A percentile compares a stretch with the other conserved stretches of the same genome.
Evolutionary conservation across 2,329 filamentous ascomycete genomes (phyloP).

Genomic region (Dactylellina parvicollis): DNA sequence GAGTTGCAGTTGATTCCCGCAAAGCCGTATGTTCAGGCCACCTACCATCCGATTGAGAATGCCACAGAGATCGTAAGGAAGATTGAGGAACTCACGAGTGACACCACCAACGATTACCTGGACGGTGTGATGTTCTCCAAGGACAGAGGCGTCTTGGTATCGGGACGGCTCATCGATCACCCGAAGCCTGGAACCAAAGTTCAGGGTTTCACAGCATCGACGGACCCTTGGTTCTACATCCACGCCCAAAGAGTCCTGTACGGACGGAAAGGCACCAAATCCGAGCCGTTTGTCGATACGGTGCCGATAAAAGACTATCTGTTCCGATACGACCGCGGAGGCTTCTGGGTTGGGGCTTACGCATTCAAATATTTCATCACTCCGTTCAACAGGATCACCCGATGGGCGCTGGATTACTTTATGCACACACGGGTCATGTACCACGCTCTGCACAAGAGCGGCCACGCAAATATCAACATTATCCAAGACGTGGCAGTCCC

Average conservation of each 20-base stretch:
- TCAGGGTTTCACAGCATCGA: conserved; percentile 67
- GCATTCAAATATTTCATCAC: conserved; percentile 73
- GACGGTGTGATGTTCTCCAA: conserved; percentile 74
- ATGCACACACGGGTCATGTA: conserved; percentile 74
- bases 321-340: conserved; percentile 76
- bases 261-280: conserved; percentile 57
- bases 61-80: conserved; percentile 63
- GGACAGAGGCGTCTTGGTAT: conserved; percentile 69
- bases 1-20: conserved; percentile 69
- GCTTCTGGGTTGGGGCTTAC: conserved; percentile 73
- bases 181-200: conserved; percentile 60
- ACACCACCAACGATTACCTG: conserved; percentile 70
- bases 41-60: conserved; percentile 66
- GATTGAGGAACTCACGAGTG: conserved; percentile 65
- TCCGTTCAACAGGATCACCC: conserved; percentile 73
- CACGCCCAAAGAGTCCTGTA: conserved; percentile 68
- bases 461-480: conserved; percentile 64
- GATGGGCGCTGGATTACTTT: conserved; percentile 71
- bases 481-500: conserved; percentile 54
- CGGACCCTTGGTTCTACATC: conserved; percentile 79
- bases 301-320: conserved; percentile 74
- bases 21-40: conserved; percentile 69
- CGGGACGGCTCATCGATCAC: conserved; percentile 68
- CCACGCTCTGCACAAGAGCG: conserved; percentile 71
- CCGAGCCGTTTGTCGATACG: conserved; percentile 63